phyloP scores from a whole-genome alignment of 768 basidiomycete genomes.

The Amanita subjunquillea region DNA sequence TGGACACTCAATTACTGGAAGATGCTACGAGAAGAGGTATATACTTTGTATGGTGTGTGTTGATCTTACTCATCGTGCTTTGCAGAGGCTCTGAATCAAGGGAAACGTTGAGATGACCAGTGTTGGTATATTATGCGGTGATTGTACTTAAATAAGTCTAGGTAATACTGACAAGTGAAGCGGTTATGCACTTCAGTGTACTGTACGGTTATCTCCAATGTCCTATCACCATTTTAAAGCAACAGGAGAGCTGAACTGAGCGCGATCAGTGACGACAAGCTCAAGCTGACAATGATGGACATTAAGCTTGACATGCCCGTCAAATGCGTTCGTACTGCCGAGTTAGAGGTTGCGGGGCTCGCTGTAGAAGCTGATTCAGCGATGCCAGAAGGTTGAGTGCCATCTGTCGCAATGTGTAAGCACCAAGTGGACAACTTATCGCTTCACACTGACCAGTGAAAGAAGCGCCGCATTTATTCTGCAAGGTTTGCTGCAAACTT shows the following conservation, averaged over 20 bases:
- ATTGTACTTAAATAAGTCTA: too few species aligned
- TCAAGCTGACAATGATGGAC: not conserved
- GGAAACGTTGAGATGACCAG: conserved; percentile 23
- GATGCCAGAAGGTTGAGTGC: conserved; percentile 24
- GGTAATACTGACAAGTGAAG: not conserved
- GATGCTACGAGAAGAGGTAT: conserved; percentile 94
- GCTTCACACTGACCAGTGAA: conserved; percentile 35
- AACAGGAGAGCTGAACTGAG: not conserved
- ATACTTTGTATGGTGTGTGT: conserved; percentile 7
- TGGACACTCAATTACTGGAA: conserved; percentile 92
- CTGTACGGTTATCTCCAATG: not conserved
- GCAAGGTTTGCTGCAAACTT: conserved; percentile 16
- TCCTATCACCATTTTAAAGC: not conserved
- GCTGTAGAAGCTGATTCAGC: conserved; percentile 20
- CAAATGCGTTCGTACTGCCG: conserved; percentile 7
- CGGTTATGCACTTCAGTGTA: not conserved
- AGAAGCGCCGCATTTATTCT: conserved; percentile 35
- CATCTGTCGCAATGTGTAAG: conserved; percentile 19
- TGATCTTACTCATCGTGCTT: not conserved
- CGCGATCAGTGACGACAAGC: not conserved
- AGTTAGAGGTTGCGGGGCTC: conserved; percentile 9
- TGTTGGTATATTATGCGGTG: not conserved
- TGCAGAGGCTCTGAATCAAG: conserved; percentile 37
- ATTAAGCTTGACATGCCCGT: not conserved
- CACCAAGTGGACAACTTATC: not conserved